A percentile compares a stretch with the other conserved stretches of the same genome.
phyloP scores from a whole-genome alignment of 2,329 filamentous ascomycete species.

The Paracoccidioides brasiliensis region DNA sequence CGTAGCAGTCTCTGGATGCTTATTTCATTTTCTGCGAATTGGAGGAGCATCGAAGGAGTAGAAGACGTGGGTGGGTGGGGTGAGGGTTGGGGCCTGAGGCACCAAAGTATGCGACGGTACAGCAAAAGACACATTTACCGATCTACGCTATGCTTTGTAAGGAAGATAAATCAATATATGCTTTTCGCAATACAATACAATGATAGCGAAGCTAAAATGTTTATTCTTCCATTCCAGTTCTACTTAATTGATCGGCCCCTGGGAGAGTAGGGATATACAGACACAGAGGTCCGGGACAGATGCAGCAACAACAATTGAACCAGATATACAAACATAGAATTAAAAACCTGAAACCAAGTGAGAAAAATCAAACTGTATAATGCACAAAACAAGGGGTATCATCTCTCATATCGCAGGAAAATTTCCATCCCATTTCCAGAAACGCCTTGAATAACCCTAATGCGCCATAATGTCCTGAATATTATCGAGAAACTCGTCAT shows the following conservation, averaged over 20 bases:
- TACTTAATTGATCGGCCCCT: no score
- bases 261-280: no score
- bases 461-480: not conserved
- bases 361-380: not conserved
- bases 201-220: no score
- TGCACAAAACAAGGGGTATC: not conserved
- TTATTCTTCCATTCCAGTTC: no score
- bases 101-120: not conserved
- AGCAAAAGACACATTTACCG: not conserved
- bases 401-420: constrained; percentile 1
- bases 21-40: not conserved
- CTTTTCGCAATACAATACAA: no score
- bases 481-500: not conserved
- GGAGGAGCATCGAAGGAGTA: not conserved
- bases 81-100: not conserved
- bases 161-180: no score
- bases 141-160: no score
- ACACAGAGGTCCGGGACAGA: no score
- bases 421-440: not conserved
- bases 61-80: not conserved
- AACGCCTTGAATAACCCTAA: not conserved
- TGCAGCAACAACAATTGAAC: not conserved
- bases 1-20: not conserved
- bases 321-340: not conserved
- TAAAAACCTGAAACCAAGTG: not conserved